phyloP scores from a whole-genome alignment of 306 rosid genomes.

The Biancaea sappan region DNA sequence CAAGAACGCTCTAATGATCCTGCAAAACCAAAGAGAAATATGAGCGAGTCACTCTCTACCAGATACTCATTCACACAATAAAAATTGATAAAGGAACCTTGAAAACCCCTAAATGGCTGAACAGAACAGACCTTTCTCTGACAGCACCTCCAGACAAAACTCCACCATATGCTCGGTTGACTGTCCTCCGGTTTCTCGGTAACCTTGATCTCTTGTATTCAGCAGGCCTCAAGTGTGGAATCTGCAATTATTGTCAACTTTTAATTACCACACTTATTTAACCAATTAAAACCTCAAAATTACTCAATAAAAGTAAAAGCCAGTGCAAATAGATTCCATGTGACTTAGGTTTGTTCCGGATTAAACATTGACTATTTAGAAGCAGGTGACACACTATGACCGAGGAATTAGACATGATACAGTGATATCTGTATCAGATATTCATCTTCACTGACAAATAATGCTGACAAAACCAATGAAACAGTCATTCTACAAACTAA shows the following conservation, averaged over 20 bases:
- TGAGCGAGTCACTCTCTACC: neutral
- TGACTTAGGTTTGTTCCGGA: neutral
- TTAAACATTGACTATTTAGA: neutral
- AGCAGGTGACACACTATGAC: neutral
- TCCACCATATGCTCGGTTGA: slow-evolving; percentile 76
- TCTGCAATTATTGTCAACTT: slow-evolving; percentile 42
- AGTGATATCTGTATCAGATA: neutral
- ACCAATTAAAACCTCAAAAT: neutral
- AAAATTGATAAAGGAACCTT: neutral
- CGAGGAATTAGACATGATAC: neutral
- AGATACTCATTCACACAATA: neutral
- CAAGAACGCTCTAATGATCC: slow-evolving; percentile 72
- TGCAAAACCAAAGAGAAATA: slow-evolving; percentile 15
- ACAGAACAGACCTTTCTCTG: slow-evolving; percentile 66
- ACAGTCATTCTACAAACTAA: neutral
- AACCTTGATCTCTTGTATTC: slow-evolving; percentile 79
- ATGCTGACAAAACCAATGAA: neutral
- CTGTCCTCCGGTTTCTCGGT: slow-evolving; percentile 74
- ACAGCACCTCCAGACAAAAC: slow-evolving; percentile 79
- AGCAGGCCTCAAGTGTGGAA: slow-evolving; percentile 78
- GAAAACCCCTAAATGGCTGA: neutral
- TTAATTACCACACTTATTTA: neutral
- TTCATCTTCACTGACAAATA: neutral
- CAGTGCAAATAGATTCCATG: neutral
- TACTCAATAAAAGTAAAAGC: neutral